Base-by-base conservation (phyloP, 805 yeast genomes). In the Candida boidinii region DNA sequence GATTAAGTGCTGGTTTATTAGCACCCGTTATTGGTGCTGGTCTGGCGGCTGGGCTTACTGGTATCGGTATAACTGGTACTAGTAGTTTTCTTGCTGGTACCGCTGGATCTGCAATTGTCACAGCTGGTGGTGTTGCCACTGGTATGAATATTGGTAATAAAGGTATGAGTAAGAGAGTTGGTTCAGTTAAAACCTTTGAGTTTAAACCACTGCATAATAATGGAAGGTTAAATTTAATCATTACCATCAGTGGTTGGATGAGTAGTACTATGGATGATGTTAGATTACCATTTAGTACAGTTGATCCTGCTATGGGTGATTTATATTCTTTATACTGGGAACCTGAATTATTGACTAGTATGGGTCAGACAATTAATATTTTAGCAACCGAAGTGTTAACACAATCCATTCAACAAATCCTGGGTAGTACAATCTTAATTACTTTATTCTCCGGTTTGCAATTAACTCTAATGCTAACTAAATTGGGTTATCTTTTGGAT, bases 1-100 rank as follows among this genome's bases (percentile, higher is more conserved):
- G 99, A 2, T 63, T 92, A 14, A 85, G 96, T 39, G 97, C 95
- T 7, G 99, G 99, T 6, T 58, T 92, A 28, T 61, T 92, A 28
- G 98, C 98, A 0, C 99, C 99, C 0, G 95, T 94, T 3, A 94
- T 92, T 48, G 97, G 97, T 31, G 97, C 97, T 2, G 99, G 99
- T 48, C 51, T 92, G 19, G 98, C 97, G 2, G 97, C 97, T 4
- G 99, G 97, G 12, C 64, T 92, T 26, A 79, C 96, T 2, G 92
- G 98, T 0, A 75, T 90, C 16, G 99, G 99, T 21, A 82, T 94
- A 16, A 67, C 84, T 1, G 97, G 99, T n/a, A 86, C 97, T 0
- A 59, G 86, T 12, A 85, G 94, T 1, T 92, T 92, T 44, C 62
- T 92, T 21, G 96, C 96, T 0, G 97, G 98, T 32, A 84, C 90